Percentiles rank a stretch among this genome's conserved stretches.
Conservation (phyloP, 2,329 filamentous ascomycete genomes). For the Alternaria arborescens region DNA sequence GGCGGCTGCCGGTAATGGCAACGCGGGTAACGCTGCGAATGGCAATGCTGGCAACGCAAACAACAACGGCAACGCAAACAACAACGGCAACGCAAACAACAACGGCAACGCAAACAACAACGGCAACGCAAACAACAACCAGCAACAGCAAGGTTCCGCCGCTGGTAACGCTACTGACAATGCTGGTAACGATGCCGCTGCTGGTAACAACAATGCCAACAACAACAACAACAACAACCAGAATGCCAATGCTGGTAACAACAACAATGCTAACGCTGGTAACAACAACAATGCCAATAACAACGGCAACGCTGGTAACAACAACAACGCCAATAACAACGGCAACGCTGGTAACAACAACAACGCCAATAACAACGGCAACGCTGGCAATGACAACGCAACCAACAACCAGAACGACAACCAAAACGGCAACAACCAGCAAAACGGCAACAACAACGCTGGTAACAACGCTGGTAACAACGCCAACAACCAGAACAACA, state of each 20-base stretch:
- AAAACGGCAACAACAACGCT: conserved; percentile 9
- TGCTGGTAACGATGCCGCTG: conserved; percentile 18
- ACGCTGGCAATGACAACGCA: conserved; percentile 15
- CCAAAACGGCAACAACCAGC: background rate
- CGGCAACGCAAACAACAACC: conserved; percentile 23
- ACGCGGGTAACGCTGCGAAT: conserved; percentile 3
- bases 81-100: conserved; percentile 19
- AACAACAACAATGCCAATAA: conserved; percentile 5
- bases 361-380: conserved; percentile 11
- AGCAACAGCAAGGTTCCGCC: conserved; percentile 2
- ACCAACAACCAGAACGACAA: conserved; percentile 8
- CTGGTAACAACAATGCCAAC: conserved; percentile 8
- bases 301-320: background rate
- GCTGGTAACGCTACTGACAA: conserved; percentile 22
- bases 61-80: conserved; percentile 18
- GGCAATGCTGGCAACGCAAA: conserved; percentile 9
- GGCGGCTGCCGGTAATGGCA: conserved; percentile 29
- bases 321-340: conserved; percentile 6
- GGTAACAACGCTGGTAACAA: conserved; percentile 6
- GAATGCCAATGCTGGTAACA: background rate
- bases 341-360: conserved; percentile 4
- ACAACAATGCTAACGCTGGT: background rate
- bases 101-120: too few species aligned
- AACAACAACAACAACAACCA: conserved; percentile 4
- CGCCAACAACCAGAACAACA: conserved; percentile 13